Evolutionary conservation across 106 monocot genomes (phyloP).

Genomic region (Narthecium ossifragum): DNA sequence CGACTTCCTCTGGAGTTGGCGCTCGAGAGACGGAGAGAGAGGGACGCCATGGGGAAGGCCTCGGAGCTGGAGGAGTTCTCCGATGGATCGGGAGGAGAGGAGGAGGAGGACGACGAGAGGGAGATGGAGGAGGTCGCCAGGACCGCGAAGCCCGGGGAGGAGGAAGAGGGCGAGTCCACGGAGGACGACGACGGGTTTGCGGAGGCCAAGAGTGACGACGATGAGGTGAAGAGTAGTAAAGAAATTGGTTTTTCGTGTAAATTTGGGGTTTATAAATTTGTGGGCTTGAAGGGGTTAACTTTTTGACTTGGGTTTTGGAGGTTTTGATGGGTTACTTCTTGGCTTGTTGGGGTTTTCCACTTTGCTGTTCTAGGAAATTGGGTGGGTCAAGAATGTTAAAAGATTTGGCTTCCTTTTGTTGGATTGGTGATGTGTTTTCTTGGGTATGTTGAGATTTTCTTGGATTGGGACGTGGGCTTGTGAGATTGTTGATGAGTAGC

Average conservation of each 20-base stretch:
- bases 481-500: no score
- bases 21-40: no score
- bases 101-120: constrained; percentile 48
- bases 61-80: not conserved
- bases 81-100: constrained; percentile 18
- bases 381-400: not conserved
- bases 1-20: not conserved
- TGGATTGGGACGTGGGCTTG: no score
- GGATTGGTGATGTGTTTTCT: no score
- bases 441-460: no score
- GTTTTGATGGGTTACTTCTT: not conserved
- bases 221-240: constrained; percentile 15
- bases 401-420: no score
- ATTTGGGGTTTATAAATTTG: not conserved
- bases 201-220: constrained; percentile 17
- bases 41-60: not conserved
- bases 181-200: constrained; percentile 46
- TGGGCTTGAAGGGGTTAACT: not conserved
- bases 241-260: not conserved
- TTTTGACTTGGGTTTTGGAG: not conserved
- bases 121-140: constrained; percentile 63
- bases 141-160: constrained; percentile 24
- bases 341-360: not conserved
- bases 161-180: constrained; percentile 31
- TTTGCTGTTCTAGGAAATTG: not conserved